A percentile compares a stretch with the other conserved stretches of the same genome.
phyloP scores from a whole-genome alignment of 345 rosid genomes.

The Eucalyptus tenuipes region DNA sequence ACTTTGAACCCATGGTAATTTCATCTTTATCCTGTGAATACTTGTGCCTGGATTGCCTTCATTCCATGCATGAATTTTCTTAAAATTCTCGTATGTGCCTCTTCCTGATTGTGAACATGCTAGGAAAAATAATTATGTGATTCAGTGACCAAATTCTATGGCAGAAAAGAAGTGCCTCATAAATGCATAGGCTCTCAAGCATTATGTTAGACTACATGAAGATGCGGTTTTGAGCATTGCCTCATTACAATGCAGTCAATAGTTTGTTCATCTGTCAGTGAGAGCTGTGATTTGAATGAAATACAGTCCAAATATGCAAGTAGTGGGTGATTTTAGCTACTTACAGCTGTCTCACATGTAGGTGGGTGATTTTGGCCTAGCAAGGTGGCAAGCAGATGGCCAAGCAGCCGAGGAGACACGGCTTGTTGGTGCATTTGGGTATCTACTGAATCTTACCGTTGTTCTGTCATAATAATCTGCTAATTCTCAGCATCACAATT shows the following conservation, averaged over 20 bases:
- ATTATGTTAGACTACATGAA: not conserved
- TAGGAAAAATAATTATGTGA: not conserved
- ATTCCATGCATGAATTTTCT: not conserved
- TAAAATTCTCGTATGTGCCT: not conserved
- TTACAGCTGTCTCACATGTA: not conserved
- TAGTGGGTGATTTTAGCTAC: not conserved
- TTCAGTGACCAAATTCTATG: not conserved
- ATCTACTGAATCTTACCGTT: not conserved
- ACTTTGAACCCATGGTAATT: slow-evolving; percentile 47
- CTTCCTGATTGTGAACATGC: not conserved
- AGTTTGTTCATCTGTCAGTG: not conserved
- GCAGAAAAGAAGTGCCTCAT: not conserved
- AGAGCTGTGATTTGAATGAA: not conserved
- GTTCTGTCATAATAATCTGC: not conserved
- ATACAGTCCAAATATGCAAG: not conserved
- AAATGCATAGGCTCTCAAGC: not conserved
- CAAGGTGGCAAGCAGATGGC: slow-evolving; percentile 56
- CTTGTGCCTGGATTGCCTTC: not conserved
- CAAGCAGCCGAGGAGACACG: slow-evolving; percentile 44
- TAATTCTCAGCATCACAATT: not conserved
- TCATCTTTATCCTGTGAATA: not conserved
- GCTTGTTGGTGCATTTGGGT: slow-evolving; percentile 48
- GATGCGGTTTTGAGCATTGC: not conserved
- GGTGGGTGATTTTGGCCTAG: slow-evolving; percentile 69
- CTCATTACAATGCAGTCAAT: not conserved